phyloP scores from a whole-genome alignment of 2,329 filamentous ascomycete species.

The Diaporthe australafricana region DNA sequence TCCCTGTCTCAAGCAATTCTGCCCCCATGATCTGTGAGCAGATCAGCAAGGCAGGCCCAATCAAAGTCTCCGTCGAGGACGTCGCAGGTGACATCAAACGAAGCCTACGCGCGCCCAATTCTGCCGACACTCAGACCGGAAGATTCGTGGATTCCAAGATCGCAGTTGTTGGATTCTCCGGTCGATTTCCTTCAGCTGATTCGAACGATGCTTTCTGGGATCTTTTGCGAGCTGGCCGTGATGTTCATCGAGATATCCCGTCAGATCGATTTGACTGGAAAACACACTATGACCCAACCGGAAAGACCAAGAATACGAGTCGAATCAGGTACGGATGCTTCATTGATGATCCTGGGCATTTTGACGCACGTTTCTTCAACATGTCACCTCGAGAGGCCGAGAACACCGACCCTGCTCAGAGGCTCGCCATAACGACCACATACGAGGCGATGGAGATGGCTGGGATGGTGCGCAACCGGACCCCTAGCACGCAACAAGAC shows the following conservation, averaged over 20 bases:
- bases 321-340: slow-evolving; percentile 65
- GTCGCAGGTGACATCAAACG: slow-evolving; percentile 3
- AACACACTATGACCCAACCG: slow-evolving; percentile 41
- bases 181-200: slow-evolving; percentile 12
- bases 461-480: slow-evolving; percentile 50
- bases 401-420: slow-evolving; percentile 34
- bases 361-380: slow-evolving; percentile 36
- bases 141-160: slow-evolving; percentile 5
- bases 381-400: slow-evolving; percentile 33
- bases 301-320: slow-evolving; percentile 59
- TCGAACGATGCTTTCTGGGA: slow-evolving; percentile 25
- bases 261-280: slow-evolving; percentile 24
- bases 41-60: background rate
- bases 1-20: background rate
- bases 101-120: background rate
- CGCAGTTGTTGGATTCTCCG: slow-evolving; percentile 11
- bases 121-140: background rate
- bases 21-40: background rate
- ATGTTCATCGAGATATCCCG: slow-evolving; percentile 40
- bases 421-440: slow-evolving; percentile 17
- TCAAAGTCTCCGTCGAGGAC: background rate
- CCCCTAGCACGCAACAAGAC: slow-evolving; percentile 43
- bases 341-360: slow-evolving; percentile 21
- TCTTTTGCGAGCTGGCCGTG: slow-evolving; percentile 38
- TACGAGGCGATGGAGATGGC: slow-evolving; percentile 53